Evolutionary conservation across 108 stramenopile genomes (phyloP).

Genomic region (Cyclostephanos tholiformis): DNA sequence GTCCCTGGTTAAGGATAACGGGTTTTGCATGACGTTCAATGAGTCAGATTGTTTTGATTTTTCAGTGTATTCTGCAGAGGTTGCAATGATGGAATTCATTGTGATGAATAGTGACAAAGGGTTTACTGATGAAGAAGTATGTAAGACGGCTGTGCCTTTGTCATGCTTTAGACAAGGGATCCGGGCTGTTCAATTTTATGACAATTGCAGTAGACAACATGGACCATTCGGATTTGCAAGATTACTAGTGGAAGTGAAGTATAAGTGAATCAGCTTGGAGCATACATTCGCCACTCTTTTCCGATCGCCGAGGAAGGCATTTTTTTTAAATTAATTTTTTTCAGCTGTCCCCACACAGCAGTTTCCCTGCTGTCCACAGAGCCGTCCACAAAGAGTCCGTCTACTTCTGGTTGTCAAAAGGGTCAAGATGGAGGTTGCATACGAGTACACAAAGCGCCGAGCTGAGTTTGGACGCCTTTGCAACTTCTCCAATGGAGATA

Average conservation of each 20-base stretch:
- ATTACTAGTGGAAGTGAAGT: constrained; percentile 65
- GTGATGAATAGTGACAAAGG: constrained; percentile 37
- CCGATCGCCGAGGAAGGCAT: no score
- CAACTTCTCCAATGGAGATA: constrained; percentile 60
- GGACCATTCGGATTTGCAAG: constrained; percentile 81
- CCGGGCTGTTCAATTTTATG: constrained; percentile 75
- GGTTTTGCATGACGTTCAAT: constrained; percentile 74
- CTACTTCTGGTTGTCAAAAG: no score
- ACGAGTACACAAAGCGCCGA: constrained; percentile 47
- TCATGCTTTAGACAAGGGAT: constrained; percentile 76
- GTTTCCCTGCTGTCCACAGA: no score
- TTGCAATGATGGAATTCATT: constrained; percentile 71
- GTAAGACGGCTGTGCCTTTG: constrained; percentile 66
- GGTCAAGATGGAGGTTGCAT: constrained; percentile 9
- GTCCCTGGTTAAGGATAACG: constrained; percentile 62
- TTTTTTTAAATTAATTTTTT: no score
- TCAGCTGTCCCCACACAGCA: no score
- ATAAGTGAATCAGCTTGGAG: no score
- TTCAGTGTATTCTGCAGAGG: constrained; percentile 53
- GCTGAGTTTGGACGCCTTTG: constrained; percentile 68
- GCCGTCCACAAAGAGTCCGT: no score
- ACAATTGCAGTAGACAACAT: constrained; percentile 63
- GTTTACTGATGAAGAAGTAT: constrained; percentile 31
- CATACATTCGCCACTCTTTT: no score
- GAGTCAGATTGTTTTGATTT: constrained; percentile 53